phyloP scores from a whole-genome alignment of 768 basidiomycete genomes.

The Myochromella boudieri region DNA sequence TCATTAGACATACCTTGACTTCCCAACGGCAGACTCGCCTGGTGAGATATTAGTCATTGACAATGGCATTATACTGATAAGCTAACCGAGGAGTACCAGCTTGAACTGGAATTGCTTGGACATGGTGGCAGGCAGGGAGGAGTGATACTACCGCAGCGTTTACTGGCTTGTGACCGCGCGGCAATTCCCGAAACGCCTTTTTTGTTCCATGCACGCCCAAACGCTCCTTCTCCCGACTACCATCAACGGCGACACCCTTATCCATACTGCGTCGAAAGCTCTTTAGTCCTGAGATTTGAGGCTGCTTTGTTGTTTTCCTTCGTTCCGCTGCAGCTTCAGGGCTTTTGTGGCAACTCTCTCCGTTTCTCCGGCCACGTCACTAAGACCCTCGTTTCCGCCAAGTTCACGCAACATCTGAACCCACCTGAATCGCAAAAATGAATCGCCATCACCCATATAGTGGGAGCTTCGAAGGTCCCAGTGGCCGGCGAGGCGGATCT shows the following conservation, averaged over 20 bases:
- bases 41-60: conserved; percentile 16
- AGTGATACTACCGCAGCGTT: conserved; percentile 25
- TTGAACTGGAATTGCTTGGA: conserved; percentile 95
- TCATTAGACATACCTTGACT: conserved; percentile 68
- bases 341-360: conserved; percentile 12
- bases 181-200: conserved; percentile 31
- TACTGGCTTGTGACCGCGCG: conserved; percentile 28
- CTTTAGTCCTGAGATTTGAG: conserved; percentile 30
- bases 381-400: conserved; percentile 20
- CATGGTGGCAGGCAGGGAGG: conserved; percentile 52
- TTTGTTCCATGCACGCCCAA: conserved; percentile 3
- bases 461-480: conserved; percentile 53
- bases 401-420: conserved; percentile 16
- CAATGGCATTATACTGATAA: neutral
- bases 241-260: conserved; percentile 34
- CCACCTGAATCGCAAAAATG: conserved; percentile 47
- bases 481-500: conserved; percentile 63
- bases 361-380: conserved; percentile 34
- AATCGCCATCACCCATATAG: conserved; percentile 91
- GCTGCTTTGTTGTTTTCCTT: conserved; percentile 22
- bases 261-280: conserved; percentile 13
- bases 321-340: conserved; percentile 9
- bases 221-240: conserved; percentile 26
- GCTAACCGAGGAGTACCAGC: conserved; percentile 89
- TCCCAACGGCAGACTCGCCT: conserved; percentile 98